Evolutionary conservation across 2,329 filamentous ascomycete species (phyloP).

Genomic region (Ophiostoma australiae): DNA sequence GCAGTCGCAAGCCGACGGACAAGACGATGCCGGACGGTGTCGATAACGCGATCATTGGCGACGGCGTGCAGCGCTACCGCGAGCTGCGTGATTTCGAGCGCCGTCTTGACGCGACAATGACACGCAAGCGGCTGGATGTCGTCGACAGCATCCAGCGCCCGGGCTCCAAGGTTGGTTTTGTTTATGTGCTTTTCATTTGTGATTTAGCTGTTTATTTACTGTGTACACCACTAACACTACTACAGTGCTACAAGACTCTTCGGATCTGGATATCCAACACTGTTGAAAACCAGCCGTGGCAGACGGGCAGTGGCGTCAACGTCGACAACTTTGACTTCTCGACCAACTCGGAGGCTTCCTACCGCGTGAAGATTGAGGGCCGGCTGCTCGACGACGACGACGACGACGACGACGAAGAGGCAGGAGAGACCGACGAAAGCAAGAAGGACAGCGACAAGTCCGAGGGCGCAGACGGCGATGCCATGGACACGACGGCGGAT

Average conservation of each 20-base stretch:
- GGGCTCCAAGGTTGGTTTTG: constrained; percentile 24
- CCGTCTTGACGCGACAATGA: constrained; percentile 84
- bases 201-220: too few relatives aligned
- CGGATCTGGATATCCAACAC: constrained; percentile 95
- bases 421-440: constrained; percentile 35
- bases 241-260: constrained; percentile 71
- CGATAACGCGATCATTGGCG: constrained; percentile 74
- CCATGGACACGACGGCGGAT: constrained; percentile 59
- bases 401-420: constrained; percentile 44
- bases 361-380: constrained; percentile 88
- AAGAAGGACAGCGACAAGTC: constrained; percentile 47
- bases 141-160: constrained; percentile 73
- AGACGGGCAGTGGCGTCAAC: constrained; percentile 60
- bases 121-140: constrained; percentile 87
- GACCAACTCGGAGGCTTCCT: constrained; percentile 70
- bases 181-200: not conserved
- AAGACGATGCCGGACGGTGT: constrained; percentile 90
- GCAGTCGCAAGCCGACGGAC: constrained; percentile 86
- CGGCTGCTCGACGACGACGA: constrained; percentile 72
- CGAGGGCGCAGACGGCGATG: constrained; percentile 41
- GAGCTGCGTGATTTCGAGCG: constrained; percentile 82
- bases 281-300: constrained; percentile 91
- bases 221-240: not conserved
- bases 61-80: constrained; percentile 76
- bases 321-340: constrained; percentile 78